These are phyloP conservation scores for Phycomyces nitens DNA, from an alignment of 192 early-diverging fungal species.

Conservation along the genomic window DNA sequence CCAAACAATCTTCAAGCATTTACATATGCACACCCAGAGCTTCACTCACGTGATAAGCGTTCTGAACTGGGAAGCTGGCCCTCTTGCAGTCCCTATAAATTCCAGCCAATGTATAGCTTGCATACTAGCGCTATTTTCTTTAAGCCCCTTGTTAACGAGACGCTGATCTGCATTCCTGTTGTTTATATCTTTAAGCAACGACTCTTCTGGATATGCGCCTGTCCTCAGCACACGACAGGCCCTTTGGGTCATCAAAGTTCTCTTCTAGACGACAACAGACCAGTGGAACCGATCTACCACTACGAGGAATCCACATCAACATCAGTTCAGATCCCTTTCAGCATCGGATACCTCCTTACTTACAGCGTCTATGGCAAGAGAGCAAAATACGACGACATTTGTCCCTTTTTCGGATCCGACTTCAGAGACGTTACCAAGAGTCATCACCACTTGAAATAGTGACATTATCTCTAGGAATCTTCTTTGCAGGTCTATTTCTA, in stretches of 20 bases:
- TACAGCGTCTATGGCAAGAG: constrained; percentile 36
- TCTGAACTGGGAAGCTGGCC: no score
- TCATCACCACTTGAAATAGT: constrained; percentile 8
- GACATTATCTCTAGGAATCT: background rate
- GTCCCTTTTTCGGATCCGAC: constrained; percentile 5
- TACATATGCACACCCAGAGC: no score
- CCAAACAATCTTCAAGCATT: no score
- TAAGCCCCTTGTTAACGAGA: no score
- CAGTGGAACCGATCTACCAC: background rate
- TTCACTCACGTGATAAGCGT: no score
- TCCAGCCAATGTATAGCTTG: no score
- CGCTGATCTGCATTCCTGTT: no score
- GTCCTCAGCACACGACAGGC: background rate
- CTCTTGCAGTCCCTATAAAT: no score
- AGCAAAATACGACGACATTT: constrained; percentile 15
- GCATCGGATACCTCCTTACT: constrained; percentile 33
- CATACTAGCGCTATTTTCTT: no score
- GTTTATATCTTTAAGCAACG: background rate
- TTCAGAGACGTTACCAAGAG: constrained; percentile 8
- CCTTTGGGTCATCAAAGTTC: background rate
- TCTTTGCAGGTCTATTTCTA: constrained; percentile 25
- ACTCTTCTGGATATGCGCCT: background rate
- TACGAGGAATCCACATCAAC: constrained; percentile 38
- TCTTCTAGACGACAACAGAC: background rate
- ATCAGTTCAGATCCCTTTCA: constrained; percentile 40